phyloP scores from a whole-genome alignment of 2,329 filamentous ascomycete genomes.

The Fragosphaeria purpurea region DNA sequence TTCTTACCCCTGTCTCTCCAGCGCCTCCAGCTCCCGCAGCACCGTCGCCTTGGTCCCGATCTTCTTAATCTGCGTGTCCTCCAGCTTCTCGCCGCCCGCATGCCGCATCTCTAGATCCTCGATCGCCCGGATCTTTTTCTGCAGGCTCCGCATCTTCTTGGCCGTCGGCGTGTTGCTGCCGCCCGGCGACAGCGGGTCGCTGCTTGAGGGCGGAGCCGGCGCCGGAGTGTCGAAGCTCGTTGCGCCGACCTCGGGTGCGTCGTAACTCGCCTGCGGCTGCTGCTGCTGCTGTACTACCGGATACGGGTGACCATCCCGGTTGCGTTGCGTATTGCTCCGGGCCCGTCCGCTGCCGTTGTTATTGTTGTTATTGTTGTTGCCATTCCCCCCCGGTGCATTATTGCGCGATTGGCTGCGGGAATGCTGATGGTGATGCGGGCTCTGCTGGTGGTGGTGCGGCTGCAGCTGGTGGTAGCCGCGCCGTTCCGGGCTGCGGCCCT shows the following conservation, averaged over 20 bases:
- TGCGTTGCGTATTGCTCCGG: constrained; percentile 41
- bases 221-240: constrained; percentile 17
- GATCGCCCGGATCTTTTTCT: constrained; percentile 97
- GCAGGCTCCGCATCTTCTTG: constrained; percentile 85
- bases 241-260: constrained; percentile 16
- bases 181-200: constrained; percentile 29
- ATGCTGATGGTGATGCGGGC: constrained; percentile 28
- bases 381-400: constrained; percentile 23
- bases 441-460: constrained; percentile 20
- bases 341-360: constrained; percentile 25
- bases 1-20: constrained; percentile 31
- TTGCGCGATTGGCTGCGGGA: constrained; percentile 44
- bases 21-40: constrained; percentile 65
- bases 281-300: constrained; percentile 11
- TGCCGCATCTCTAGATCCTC: constrained; percentile 97
- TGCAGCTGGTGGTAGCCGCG: constrained; percentile 33
- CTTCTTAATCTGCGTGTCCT: constrained; percentile 98
- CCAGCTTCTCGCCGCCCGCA: constrained; percentile 88
- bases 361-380: no score
- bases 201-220: constrained; percentile 31
- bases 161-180: constrained; percentile 58
- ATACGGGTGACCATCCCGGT: constrained; percentile 17
- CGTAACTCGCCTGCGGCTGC: constrained; percentile 17
- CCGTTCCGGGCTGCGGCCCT: constrained; percentile 57
- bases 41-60: constrained; percentile 82